Conservation (phyloP, 2,329 filamentous ascomycete genomes). For the Trichoderma oligosporum region DNA sequence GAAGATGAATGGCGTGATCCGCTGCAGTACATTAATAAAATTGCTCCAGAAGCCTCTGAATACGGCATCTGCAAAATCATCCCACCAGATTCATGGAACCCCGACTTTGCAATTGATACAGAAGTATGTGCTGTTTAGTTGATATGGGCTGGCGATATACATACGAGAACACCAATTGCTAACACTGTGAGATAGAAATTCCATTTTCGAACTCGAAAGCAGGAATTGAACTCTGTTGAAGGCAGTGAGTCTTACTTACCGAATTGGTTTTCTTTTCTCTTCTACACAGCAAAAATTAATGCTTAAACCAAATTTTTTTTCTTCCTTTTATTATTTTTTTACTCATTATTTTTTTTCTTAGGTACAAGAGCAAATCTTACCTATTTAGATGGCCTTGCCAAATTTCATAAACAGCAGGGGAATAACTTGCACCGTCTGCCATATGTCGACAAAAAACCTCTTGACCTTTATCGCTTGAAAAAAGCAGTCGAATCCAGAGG, state of each 20-base stretch:
- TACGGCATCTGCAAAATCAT: constrained; percentile 96
- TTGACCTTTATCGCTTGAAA: constrained; percentile 93
- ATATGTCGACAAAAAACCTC: constrained; percentile 93
- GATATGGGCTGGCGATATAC: not conserved
- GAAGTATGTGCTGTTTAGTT: constrained; percentile 57
- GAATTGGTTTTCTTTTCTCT: not conserved
- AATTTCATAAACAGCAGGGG: constrained; percentile 96
- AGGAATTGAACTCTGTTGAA: constrained; percentile 97
- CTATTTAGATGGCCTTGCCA: constrained; percentile 89
- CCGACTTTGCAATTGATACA: constrained; percentile 92
- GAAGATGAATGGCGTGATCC: constrained; percentile 94
- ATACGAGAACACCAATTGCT: constrained; percentile 17
- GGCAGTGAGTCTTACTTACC: constrained; percentile 64
- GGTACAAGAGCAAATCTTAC: constrained; percentile 93
- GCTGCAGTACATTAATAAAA: constrained; percentile 89
- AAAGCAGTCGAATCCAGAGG: constrained; percentile 94
- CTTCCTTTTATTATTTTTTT: constrained; percentile 33
- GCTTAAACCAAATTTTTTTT: no score
- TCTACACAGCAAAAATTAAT: no score
- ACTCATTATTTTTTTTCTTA: constrained; percentile 38
- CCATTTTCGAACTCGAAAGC: constrained; percentile 92
- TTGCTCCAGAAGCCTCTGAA: constrained; percentile 76
- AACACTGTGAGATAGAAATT: constrained; percentile 65
- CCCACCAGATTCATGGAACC: constrained; percentile 90
- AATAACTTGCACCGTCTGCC: constrained; percentile 91